phyloP scores from a whole-genome alignment of 2,329 filamentous ascomycete species.

The Aphanocladium album region DNA sequence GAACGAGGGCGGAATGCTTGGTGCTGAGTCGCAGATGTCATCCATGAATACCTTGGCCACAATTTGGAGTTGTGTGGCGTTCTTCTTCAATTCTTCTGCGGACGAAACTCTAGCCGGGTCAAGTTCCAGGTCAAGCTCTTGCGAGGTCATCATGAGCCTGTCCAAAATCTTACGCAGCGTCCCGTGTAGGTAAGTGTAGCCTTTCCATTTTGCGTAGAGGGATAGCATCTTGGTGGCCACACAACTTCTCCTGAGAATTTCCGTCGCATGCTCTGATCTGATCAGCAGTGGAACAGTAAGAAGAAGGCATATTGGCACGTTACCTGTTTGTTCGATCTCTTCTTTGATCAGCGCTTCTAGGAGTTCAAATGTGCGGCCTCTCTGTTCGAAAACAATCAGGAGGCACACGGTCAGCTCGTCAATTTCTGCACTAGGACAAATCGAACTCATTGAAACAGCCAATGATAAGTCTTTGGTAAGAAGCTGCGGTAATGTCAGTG shows the following conservation, averaged over 20 bases:
- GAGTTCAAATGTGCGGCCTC: constrained; percentile 57
- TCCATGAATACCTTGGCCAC: constrained; percentile 68
- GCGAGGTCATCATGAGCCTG: constrained; percentile 59
- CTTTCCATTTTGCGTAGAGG: constrained; percentile 68
- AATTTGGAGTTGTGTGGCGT: constrained; percentile 59
- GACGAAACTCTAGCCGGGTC: constrained; percentile 58
- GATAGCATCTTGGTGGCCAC: constrained; percentile 70
- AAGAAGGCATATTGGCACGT: neutral
- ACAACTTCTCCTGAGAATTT: constrained; percentile 62
- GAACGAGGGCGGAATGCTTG: constrained; percentile 58
- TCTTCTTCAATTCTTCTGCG: constrained; percentile 59
- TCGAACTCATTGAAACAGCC: constrained; percentile 58
- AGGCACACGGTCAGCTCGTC: constrained; percentile 65
- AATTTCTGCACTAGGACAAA: constrained; percentile 63
- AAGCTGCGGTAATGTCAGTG: constrained; percentile 34
- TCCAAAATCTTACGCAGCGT: constrained; percentile 65
- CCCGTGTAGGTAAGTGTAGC: constrained; percentile 54
- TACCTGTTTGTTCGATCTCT: constrained; percentile 62
- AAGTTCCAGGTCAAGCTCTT: constrained; percentile 63
- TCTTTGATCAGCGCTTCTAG: constrained; percentile 63
- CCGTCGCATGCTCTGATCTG: constrained; percentile 56
- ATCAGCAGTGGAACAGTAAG: constrained; percentile 14
- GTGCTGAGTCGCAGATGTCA: constrained; percentile 60
- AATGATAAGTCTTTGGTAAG: constrained; percentile 59
- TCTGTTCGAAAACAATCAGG: constrained; percentile 64